phyloP scores from a whole-genome alignment of 352 stramenopile species.

The Aphanomyces astaci region DNA sequence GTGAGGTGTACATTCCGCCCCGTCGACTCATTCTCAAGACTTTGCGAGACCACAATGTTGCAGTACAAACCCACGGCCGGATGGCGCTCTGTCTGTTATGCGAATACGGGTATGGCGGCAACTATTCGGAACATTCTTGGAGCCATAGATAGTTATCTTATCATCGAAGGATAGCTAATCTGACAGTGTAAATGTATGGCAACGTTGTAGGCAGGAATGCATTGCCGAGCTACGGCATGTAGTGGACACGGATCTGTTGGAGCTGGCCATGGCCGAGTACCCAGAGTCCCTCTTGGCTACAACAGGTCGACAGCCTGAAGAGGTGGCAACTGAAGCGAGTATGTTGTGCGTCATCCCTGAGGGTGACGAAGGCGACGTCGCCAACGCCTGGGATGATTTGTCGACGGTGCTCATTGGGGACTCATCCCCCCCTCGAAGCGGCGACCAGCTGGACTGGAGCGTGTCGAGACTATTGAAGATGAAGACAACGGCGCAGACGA shows the following conservation, averaged over 20 bases:
- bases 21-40: neutral
- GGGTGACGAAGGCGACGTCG: neutral
- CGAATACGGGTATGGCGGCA: conserved; percentile 12
- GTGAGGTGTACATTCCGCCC: neutral
- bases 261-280: neutral
- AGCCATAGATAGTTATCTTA: neutral
- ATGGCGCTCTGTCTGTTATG: conserved; percentile 19
- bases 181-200: neutral
- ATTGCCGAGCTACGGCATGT: neutral
- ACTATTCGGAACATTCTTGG: neutral
- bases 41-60: neutral
- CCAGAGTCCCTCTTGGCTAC: conserved; percentile 4
- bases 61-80: conserved; percentile 9
- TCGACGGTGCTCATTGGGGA: neutral
- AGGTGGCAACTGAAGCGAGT: neutral
- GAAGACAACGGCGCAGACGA: no score
- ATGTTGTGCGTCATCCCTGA: conserved; percentile 7
- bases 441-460: no score
- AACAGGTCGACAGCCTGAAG: neutral
- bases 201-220: conserved; percentile 5
- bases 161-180: neutral
- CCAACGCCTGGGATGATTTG: neutral
- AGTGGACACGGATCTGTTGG: neutral
- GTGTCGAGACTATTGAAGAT: no score
- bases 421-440: no score